These are phyloP conservation scores for Camelina hispida DNA, from an alignment of 345 rosid genomes.

Conservation along the genomic window DNA sequence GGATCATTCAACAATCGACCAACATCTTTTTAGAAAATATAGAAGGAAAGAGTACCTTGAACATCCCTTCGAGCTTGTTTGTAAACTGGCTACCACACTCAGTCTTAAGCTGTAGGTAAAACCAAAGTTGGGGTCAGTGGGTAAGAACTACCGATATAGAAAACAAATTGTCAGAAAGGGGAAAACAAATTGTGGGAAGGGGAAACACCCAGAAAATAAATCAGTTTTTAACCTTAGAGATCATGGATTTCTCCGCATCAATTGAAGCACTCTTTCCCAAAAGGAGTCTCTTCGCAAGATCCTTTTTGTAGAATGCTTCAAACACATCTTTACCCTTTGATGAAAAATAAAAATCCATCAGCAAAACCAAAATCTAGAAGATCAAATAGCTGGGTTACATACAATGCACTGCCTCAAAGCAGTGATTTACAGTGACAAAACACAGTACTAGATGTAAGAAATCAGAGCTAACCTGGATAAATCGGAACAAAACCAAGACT, in stretches of 20 bases:
- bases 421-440: conserved; percentile 16
- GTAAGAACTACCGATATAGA: not conserved
- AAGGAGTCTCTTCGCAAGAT: conserved; percentile 93
- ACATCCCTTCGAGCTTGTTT: conserved; percentile 99
- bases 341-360: conserved; percentile 26
- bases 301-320: conserved; percentile 98
- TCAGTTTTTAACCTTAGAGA: conserved; percentile 73
- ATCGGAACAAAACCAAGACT: conserved; percentile 96
- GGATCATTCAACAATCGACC: conserved; percentile 14
- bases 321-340: conserved; percentile 97
- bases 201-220: conserved; percentile 2
- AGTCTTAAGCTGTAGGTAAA: conserved; percentile 78
- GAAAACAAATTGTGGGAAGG: not conserved
- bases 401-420: conserved; percentile 13
- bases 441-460: not conserved
- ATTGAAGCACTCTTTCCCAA: conserved; percentile 98
- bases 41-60: conserved; percentile 66
- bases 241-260: conserved; percentile 99
- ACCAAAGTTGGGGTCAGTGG: conserved; percentile 41
- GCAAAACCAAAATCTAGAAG: conserved; percentile 26
- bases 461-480: conserved; percentile 75
- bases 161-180: not conserved
- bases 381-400: conserved; percentile 7
- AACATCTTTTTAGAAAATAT: not conserved
- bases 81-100: conserved; percentile 99